Base-by-base conservation (phyloP, 169 alveolate species). In the Plasmodium yoelii region DNA sequence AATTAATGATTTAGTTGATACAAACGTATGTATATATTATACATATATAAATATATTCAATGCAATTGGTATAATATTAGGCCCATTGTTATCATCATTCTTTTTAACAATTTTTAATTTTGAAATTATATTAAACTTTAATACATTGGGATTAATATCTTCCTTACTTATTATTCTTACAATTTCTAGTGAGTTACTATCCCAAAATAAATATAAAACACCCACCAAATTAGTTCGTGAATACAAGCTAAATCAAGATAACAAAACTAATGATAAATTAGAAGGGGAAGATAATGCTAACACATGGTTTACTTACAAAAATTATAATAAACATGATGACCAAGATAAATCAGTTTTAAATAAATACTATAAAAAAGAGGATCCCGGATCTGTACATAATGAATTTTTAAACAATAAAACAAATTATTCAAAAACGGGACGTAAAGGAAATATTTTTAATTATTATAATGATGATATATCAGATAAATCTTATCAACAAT, bases 31-130 rank as follows among this genome's bases (percentile, higher is more conserved):
- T 22, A 68, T 47, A 22, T 86, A 86, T 59, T 86, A 69, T 49
- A 86, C 91, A 22, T 86, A 86, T 63, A 86, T 86, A 69, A 86
- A 86, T 69, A 59, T 86, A 22, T 86, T 86, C 60, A 86, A 86
- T 55, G 91, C 91, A 15, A 69, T 86, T 69, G 91, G 91, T 26
- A 86, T 86, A 1, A 86, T 86, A 22, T 63, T 86, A 42, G 91
- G 91, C 0, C 91, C 91, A 3, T 24, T 86, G 15, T 57, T 86
- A 86, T 86, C 91, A 57, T 86, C 91, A 2, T 15, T 86, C 8
- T 86, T 86, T 46, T 70, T 86, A 86, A 86, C 87, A 1, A 70
- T 86, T 24, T 86, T 68, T 69, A 70, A 86, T 70, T 86, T 86
- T 59, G 22, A 70, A 59, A 42, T 86, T 5, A 86, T 86, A 8